These are phyloP conservation scores for Petunia hybrid DNA, from an alignment of 305 asterid species.

Conservation along the genomic window DNA sequence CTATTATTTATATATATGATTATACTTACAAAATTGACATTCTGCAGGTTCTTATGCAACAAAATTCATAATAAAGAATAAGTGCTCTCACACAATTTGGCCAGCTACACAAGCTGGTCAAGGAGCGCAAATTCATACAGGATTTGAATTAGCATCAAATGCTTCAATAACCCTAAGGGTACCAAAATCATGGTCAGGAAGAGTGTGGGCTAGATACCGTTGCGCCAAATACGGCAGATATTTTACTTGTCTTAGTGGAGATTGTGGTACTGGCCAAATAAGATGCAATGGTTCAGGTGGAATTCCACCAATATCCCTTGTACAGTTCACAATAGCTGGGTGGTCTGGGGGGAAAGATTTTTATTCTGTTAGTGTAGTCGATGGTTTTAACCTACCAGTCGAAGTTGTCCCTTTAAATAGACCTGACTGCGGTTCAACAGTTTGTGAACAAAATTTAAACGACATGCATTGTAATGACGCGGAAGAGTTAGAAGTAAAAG, in stretches of 20 bases:
- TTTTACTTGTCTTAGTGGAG: conserved; percentile 49
- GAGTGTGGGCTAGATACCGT: conserved; percentile 58
- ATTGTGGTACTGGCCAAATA: conserved; percentile 51
- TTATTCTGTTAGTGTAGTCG: conserved; percentile 58
- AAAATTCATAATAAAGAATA: conserved; percentile 48
- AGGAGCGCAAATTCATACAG: conserved; percentile 36
- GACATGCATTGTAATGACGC: too few species aligned
- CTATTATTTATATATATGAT: background rate
- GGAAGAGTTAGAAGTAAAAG: conserved; percentile 19
- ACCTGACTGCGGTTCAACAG: conserved; percentile 24
- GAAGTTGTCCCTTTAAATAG: conserved; percentile 33
- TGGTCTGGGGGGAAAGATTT: conserved; percentile 39
- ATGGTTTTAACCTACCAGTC: conserved; percentile 62
- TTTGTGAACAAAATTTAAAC: too few species aligned
- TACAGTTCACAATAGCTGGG: conserved; percentile 50
- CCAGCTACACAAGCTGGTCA: conserved; percentile 53
- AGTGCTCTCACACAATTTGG: conserved; percentile 53
- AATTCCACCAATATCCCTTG: conserved; percentile 51
- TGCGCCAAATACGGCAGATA: conserved; percentile 34
- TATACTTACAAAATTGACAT: background rate
- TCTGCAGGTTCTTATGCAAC: conserved; percentile 45
- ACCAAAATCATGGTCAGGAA: conserved; percentile 58
- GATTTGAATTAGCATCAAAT: conserved; percentile 44
- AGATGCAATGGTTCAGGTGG: conserved; percentile 54
- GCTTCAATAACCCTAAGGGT: conserved; percentile 36